Base-by-base conservation (phyloP, 2,329 filamentous ascomycete genomes). In the Leptographium galeiforme region DNA sequence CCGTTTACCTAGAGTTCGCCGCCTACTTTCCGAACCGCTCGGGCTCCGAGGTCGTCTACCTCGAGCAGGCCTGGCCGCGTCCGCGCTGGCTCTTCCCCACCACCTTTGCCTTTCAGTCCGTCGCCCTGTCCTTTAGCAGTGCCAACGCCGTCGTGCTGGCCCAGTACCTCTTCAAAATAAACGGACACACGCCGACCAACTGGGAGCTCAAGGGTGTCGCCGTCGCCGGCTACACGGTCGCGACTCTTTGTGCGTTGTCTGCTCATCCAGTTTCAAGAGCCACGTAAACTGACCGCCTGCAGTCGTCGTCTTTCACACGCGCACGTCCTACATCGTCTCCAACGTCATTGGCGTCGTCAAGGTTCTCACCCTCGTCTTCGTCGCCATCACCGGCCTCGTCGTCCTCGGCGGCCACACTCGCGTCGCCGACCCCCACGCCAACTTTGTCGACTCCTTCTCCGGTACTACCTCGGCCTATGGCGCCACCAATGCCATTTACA, bases 121-220 rank as follows among this genome's bases (percentile, higher is more conserved):
- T 85, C 2, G 63, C 81, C 1, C 66, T 86, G 6, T 83, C 81
- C 0, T 86, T 85, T 58, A 79, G 77, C 57, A 82, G 79, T 58
- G 78, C 78, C 38, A 85, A 86, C 62, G 73, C 80, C 0, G 77
- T 85, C 44, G 80, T 85, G 0, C 63, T 85, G 33, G 77, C 82
- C 0, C 68, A 75, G 39, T 87, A 87, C 57, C 63, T 85, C 0
- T 87, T 78, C 65, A 72, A 73, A 12, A 78, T 81, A 47, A 73
- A 68, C 2, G 76, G 72, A 0, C 62, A 68, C 1, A 65, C 63
- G 0, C 75, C 79, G 0, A 74, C 74, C 0, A 67, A 70, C 16
- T 87, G 82, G 83, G 69, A 85, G 60, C 63, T 77, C 51, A 85
- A 85, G 61, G 83, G 82, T 1, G 75, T 85, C 4, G 83, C 82